Base-by-base conservation (phyloP, 345 rosid species). In the Eucalyptus cladocalyx region DNA sequence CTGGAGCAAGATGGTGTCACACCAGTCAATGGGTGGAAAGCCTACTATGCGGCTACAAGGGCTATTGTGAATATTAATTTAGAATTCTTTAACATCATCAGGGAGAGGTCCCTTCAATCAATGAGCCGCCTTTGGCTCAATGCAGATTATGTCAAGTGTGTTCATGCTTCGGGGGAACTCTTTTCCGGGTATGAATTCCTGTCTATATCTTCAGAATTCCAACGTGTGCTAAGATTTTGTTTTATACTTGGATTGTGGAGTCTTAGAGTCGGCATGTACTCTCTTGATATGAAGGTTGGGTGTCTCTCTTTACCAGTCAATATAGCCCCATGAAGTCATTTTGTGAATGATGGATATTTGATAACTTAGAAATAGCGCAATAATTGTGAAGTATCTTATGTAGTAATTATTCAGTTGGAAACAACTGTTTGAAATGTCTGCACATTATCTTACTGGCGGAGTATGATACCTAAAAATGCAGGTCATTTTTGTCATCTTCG, bases 11-110 rank as follows among this genome's bases (percentile, higher is more conserved):
- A 93, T 93, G 93, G 88, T 47, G 94, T 98, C 87, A 95, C 91
- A 5, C 99, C 99, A 24, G 96, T 93, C 80, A 95, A 94, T 91
- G 99, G 99, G 81, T 98, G 99, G 99, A 98, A 98, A 91, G 98
- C 96, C 16, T 98, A 98, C 93, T 98, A 98, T 91, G 99, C 99
- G 5, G 94, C 97, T 60, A 98, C 99, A 80, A 98, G 98, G 94
- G 97, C 96, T 50, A 93, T 98, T 89, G 93, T 96, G 91, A 96
- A 93, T 94, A 95, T 93, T 87, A 98, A 98, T 94, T 89, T 95
- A 4, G 96, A 94, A 87, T 98, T 98, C 93, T 96, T 96, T 92
- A 92, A 91, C 94, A 95, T 95, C 89, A 95, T 98, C 86, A 96
- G 96, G 92, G 97, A 94, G 87, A 93, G 98, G 88, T 92, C 96